Conservation (phyloP, 2,329 filamentous ascomycete species). For the Botryotinia calthae region DNA sequence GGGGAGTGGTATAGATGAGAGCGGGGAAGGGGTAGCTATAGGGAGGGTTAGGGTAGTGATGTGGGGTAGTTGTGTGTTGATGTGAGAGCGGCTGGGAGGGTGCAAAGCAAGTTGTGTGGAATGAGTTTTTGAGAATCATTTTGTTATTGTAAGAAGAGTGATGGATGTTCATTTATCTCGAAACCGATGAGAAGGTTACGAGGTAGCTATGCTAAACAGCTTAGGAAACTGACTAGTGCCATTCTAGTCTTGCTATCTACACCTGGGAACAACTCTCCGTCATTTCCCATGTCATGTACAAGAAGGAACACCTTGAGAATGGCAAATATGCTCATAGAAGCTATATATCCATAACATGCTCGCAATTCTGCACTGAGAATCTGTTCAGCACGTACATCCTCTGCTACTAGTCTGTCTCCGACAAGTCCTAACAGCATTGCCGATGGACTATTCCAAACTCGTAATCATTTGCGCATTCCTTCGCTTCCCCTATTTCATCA, state of each 20-base stretch:
- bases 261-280: neutral
- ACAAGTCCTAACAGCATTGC: neutral
- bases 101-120: neutral
- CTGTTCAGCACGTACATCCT: neutral
- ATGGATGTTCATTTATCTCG: neutral
- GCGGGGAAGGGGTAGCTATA: neutral
- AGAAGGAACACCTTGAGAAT: neutral
- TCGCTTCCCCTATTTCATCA: neutral
- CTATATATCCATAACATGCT: neutral
- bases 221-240: neutral
- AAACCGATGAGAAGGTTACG: neutral
- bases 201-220: neutral
- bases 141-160: conserved; percentile 2
- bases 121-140: neutral
- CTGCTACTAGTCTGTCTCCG: neutral
- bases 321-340: neutral
- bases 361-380: neutral
- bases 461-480: neutral
- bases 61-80: neutral
- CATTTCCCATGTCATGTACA: neutral
- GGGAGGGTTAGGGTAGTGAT: neutral
- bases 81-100: neutral
- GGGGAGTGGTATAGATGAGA: neutral
- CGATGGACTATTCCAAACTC: neutral
- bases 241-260: neutral